Percentiles rank a stretch among this genome's conserved stretches.
Evolutionary conservation across 2,329 filamentous ascomycete species (phyloP).

Genomic region (Bisporella sp.): DNA sequence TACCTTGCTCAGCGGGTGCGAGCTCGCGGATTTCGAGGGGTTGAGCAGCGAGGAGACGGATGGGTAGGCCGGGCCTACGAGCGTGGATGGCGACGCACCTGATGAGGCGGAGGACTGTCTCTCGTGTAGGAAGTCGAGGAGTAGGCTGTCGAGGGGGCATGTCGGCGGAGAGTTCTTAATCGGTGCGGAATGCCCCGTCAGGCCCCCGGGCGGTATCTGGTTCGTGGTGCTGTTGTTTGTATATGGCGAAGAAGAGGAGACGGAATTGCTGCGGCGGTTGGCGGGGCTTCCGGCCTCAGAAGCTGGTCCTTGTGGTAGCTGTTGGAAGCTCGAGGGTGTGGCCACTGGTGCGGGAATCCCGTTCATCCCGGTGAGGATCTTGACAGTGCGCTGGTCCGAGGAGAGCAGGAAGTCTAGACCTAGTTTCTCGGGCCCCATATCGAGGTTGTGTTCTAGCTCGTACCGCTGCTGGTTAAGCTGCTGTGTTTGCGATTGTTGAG

Average conservation of each 20-base stretch:
- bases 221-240: conserved; percentile 20
- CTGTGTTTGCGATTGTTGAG: conserved; percentile 28
- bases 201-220: conserved; percentile 21
- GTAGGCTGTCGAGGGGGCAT: conserved; percentile 70
- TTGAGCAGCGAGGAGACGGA: conserved; percentile 74
- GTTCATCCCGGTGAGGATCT: conserved; percentile 43
- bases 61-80: conserved; percentile 73
- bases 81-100: conserved; percentile 55
- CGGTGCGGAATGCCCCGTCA: conserved; percentile 18
- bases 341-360: conserved; percentile 35
- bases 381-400: conserved; percentile 44
- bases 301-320: neutral
- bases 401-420: conserved; percentile 69
- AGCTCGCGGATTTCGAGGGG: conserved; percentile 51
- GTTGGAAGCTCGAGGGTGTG: conserved; percentile 22
- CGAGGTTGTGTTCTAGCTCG: conserved; percentile 46
- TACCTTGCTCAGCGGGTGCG: conserved; percentile 75
- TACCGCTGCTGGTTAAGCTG: conserved; percentile 38
- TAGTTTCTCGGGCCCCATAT: conserved; percentile 59
- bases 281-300: conserved; percentile 13
- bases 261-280: conserved; percentile 19
- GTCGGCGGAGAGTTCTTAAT: conserved; percentile 60
- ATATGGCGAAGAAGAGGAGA: conserved; percentile 3
- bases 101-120: conserved; percentile 58
- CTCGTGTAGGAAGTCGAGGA: conserved; percentile 71